Evolutionary conservation across 768 basidiomycete genomes (phyloP).

Genomic region (Butyriboletus loyo): DNA sequence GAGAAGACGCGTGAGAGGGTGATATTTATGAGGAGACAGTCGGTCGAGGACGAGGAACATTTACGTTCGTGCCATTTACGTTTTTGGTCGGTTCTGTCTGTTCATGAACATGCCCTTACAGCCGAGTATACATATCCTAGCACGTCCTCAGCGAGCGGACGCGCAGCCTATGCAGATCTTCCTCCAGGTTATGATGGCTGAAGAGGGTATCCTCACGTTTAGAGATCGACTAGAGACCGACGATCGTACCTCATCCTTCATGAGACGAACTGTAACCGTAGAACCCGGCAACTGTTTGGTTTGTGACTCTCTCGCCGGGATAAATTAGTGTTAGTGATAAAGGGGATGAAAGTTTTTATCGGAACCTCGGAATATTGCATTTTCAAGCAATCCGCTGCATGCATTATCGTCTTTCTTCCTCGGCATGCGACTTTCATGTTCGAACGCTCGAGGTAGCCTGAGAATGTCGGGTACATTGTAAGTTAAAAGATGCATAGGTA

Average conservation of each 20-base stretch:
- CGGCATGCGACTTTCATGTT: too few species aligned
- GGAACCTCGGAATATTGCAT: too few species aligned
- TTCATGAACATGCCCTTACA: slow-evolving; percentile 5
- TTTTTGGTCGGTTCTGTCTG: neutral
- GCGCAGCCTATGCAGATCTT: slow-evolving; percentile 22
- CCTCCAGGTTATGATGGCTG: slow-evolving; percentile 30
- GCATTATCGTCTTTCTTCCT: neutral
- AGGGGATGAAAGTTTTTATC: neutral
- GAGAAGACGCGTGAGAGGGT: slow-evolving; percentile 77
- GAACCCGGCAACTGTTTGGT: neutral
- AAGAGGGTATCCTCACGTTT: neutral
- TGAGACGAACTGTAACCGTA: neutral
- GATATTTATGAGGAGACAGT: slow-evolving; percentile 70
- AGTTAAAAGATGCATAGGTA: too few species aligned
- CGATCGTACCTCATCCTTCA: neutral
- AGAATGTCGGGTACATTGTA: too few species aligned
- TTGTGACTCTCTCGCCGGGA: neutral
- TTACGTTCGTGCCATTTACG: slow-evolving; percentile 24
- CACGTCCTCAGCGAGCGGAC: slow-evolving; percentile 14
- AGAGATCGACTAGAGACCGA: neutral
- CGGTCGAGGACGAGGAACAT: slow-evolving; percentile 32
- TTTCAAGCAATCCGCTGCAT: too few species aligned
- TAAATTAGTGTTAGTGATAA: neutral
- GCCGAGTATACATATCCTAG: slow-evolving; percentile 30
- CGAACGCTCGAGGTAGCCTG: neutral